These are phyloP conservation scores for Magnusiomyces clavatus DNA, from an alignment of 1,139 yeast genomes.

Conservation along the genomic window DNA sequence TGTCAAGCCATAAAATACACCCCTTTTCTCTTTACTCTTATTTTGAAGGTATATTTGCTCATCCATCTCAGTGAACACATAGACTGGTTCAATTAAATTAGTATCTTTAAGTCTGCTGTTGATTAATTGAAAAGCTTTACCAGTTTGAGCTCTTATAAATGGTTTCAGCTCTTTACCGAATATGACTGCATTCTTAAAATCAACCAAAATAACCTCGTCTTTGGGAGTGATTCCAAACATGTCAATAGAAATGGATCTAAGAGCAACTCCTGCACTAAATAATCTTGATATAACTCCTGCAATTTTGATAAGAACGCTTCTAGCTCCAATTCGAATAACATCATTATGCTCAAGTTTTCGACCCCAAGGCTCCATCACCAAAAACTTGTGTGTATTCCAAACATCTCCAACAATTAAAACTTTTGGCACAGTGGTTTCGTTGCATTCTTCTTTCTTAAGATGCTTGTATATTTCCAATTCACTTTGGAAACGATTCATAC, in stretches of 20 bases:
- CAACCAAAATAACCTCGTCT: conserved; percentile 11
- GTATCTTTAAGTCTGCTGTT: not conserved
- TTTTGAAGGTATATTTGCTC: not conserved
- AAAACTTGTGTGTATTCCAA: conserved; percentile 13
- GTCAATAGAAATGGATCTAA: conserved; percentile 7
- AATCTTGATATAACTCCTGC: conserved; percentile 1
- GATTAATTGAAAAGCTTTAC: not conserved
- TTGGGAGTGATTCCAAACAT: conserved; percentile 17
- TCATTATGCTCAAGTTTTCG: conserved; percentile 7
- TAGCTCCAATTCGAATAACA: not conserved
- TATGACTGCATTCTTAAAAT: conserved; percentile 5
- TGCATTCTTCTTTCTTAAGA: not conserved
- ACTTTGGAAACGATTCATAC: not conserved
- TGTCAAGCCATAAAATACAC: no score
- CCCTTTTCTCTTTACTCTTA: not conserved
- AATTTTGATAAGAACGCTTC: not conserved
- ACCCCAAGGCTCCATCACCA: conserved; percentile 14
- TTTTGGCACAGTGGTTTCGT: conserved; percentile 5
- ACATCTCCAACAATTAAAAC: conserved; percentile 11
- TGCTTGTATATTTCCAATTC: conserved; percentile 5
- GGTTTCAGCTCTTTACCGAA: not conserved
- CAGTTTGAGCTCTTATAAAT: not conserved
- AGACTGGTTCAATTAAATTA: not conserved
- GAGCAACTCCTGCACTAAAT: not conserved
- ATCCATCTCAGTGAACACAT: not conserved